Evolutionary conservation across 768 basidiomycete genomes (phyloP).

Genomic region (Hortiboletus campestris): DNA sequence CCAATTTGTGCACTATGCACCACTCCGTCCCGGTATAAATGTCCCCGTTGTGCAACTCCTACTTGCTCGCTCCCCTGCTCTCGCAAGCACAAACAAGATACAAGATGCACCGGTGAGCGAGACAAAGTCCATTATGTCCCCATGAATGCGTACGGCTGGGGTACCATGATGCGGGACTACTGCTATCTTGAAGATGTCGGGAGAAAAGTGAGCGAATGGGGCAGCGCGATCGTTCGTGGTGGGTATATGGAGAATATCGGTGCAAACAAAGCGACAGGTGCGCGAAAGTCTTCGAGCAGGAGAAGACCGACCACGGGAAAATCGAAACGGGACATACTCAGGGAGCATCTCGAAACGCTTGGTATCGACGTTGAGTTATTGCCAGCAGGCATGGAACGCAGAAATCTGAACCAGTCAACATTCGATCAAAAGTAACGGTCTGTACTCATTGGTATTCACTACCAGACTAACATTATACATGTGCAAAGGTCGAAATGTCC

Average conservation of each 20-base stretch:
- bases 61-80: constrained; percentile 78
- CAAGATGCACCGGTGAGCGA: constrained; percentile 68
- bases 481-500: constrained; percentile 65
- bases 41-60: constrained; percentile 68
- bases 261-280: constrained; percentile 15
- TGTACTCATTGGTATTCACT: constrained; percentile 9
- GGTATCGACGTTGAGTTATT: constrained; percentile 77
- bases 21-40: constrained; percentile 64
- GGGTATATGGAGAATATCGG: constrained; percentile 41
- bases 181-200: constrained; percentile 81
- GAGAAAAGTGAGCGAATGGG: constrained; percentile 72
- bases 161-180: constrained; percentile 88
- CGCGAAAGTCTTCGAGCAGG: constrained; percentile 22
- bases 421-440: constrained; percentile 76
- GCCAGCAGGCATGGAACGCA: constrained; percentile 78
- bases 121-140: constrained; percentile 72
- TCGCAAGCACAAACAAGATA: constrained; percentile 57
- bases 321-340: constrained; percentile 64
- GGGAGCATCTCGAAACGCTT: constrained; percentile 60
- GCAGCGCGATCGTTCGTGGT: constrained; percentile 62
- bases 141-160: constrained; percentile 83
- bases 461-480: constrained; percentile 13
- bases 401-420: constrained; percentile 73
- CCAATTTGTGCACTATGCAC: constrained; percentile 52
- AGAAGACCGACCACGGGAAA: constrained; percentile 34